Base-by-base conservation (phyloP, 164 flowering plant species). In the Vitis rupestris region DNA sequence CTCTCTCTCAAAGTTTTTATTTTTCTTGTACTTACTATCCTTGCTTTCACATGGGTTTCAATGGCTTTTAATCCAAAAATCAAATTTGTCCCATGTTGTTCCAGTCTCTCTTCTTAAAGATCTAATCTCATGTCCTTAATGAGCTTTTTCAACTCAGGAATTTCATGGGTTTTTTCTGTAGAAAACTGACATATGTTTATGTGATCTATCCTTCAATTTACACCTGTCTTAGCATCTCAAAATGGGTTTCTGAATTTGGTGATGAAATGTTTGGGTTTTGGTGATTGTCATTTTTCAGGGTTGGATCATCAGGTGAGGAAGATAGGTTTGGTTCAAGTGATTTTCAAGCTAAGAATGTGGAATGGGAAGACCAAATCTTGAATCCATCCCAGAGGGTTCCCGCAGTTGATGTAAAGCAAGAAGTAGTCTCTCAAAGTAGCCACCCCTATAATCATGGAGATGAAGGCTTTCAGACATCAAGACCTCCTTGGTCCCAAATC, bases 231-330 rank as follows among this genome's bases (percentile, higher is more conserved):
- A 30, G 15, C 8, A 13, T 30, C 30, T 3, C 49, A 3, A 23
- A 23, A 23, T 23, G 44, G 29, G 9, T 13, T 31, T 15, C 3
- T 67, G 4, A 62, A 55, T 65, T 66, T 53, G 54, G 16, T 60
- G 14, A 56, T 70, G 60, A 47, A 63, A 54, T 70, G 37, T 52
- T 63, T 47, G 59, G 61, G 16, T 61, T 72, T 58, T 62, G 23
- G 12, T 58, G 50, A 15, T 65, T 73, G 11, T 57, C 49, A 23
- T 37, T 3, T 37, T 65, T 54, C 65, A 82, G 82, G 70, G 71
- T 77, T 70, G 85, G 85, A 63, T 63, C 78, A 60, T 62, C 76
- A 1, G 67, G 74, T 2, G 76, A 78, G 2, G 80, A 82, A 66
- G 81, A 71, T 15, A 71, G 47, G 50, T 59, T 37, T 5, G 66